phyloP scores from a whole-genome alignment of 345 rosid genomes.

The Passiflora organensis region DNA sequence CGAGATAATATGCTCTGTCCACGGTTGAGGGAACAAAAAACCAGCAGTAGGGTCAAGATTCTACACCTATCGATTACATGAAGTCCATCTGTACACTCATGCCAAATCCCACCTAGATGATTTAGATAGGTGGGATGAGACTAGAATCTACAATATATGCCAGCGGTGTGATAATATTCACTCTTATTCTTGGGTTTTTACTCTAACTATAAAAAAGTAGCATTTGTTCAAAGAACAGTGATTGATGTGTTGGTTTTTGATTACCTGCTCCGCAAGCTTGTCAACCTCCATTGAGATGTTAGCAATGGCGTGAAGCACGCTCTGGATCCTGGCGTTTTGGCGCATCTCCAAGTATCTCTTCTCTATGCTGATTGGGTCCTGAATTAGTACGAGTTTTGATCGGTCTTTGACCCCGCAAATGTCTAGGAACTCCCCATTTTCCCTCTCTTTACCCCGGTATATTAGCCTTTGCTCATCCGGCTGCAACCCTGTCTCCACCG shows the following conservation, averaged over 20 bases:
- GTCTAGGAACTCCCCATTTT: conserved; percentile 42
- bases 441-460: conserved; percentile 46
- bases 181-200: too few relatives aligned
- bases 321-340: conserved; percentile 38
- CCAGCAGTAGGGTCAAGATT: too few relatives aligned
- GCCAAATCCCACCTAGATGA: too few relatives aligned
- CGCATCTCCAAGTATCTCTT: conserved; percentile 42
- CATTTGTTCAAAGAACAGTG: too few relatives aligned
- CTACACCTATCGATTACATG: too few relatives aligned
- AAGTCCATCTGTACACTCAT: too few relatives aligned
- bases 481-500: conserved; percentile 46
- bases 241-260: conserved; percentile 20
- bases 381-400: conserved; percentile 40
- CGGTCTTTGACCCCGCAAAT: conserved; percentile 48
- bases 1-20: background rate
- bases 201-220: too few relatives aligned
- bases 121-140: too few relatives aligned
- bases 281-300: conserved; percentile 42
- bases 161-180: conserved; percentile 23
- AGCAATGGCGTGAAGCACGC: conserved; percentile 37
- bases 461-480: conserved; percentile 39
- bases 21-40: too few relatives aligned
- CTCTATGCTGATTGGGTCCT: conserved; percentile 56
- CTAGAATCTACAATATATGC: too few relatives aligned
- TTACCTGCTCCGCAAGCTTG: conserved; percentile 49